phyloP scores from a whole-genome alignment of 169 alveolate genomes.

The Plasmodium fragile region DNA sequence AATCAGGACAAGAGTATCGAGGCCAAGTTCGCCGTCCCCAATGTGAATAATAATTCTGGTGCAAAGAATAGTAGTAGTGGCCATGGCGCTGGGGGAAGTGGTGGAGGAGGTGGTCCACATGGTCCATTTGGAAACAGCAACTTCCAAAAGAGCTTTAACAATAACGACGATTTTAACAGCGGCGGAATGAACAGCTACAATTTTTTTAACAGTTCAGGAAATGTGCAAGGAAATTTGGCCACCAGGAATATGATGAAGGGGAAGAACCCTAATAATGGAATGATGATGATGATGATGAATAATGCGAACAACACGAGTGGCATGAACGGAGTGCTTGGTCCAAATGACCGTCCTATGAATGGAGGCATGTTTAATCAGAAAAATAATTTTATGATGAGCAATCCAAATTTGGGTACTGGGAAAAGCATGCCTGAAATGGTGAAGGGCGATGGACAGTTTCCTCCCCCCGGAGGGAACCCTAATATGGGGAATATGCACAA shows the following conservation, averaged over 20 bases:
- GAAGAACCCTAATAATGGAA: constrained; percentile 25
- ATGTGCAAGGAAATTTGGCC: constrained; percentile 9
- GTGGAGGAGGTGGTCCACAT: not conserved
- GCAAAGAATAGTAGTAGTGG: constrained; percentile 14
- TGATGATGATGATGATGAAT: not conserved
- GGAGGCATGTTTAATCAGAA: constrained; percentile 19
- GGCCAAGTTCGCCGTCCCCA: constrained; percentile 71
- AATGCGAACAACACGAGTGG: not conserved
- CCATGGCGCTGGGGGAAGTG: not conserved
- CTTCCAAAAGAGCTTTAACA: constrained; percentile 17
- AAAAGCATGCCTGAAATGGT: not conserved
- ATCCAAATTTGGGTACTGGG: not conserved
- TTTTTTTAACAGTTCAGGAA: constrained; percentile 13
- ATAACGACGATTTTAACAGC: not conserved
- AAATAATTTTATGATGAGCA: constrained; percentile 9
- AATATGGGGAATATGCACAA: not conserved
- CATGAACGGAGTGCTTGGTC: not conserved
- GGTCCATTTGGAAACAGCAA: not conserved
- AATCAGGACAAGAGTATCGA: constrained; percentile 50
- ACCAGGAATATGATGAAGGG: constrained; percentile 38
- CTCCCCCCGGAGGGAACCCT: not conserved
- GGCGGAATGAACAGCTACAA: constrained; percentile 35
- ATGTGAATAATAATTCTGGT: constrained; percentile 24
- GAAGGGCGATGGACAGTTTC: constrained; percentile 9
- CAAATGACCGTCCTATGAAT: not conserved